Percentiles rank a stretch among this genome's conserved stretches.
Conservation (phyloP, 805 yeast species). For the Hanseniaspora valbyensis region DNA sequence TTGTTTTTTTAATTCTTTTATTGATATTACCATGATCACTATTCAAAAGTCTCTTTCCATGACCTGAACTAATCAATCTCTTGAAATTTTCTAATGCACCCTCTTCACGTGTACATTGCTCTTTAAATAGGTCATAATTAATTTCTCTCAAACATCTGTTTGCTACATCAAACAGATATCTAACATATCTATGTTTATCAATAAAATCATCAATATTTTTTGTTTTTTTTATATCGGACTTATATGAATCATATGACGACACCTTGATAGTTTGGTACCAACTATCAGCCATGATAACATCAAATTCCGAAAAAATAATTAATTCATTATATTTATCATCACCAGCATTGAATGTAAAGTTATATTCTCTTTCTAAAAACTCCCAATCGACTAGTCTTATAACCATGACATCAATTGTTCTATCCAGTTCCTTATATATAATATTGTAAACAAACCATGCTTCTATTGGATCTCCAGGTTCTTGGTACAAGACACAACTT, state of each 20-base stretch:
- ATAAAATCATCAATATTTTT: background rate
- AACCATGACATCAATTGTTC: background rate
- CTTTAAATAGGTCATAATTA: background rate
- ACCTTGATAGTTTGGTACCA: background rate
- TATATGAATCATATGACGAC: background rate
- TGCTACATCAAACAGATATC: background rate
- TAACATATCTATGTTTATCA: background rate
- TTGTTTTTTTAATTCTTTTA: too few relatives aligned
- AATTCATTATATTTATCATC: background rate
- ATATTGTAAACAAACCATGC: constrained; percentile 2
- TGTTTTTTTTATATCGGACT: background rate
- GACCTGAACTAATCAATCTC: background rate
- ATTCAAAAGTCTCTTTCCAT: background rate
- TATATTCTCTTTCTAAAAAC: constrained; percentile 1
- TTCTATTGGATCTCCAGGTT: background rate
- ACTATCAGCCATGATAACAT: background rate
- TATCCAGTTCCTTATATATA: background rate
- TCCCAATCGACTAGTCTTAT: constrained; percentile 1
- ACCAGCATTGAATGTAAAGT: background rate
- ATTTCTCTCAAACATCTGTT: background rate
- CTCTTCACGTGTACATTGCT: background rate
- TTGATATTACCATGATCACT: too few relatives aligned
- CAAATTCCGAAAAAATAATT: constrained; percentile 1
- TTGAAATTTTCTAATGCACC: background rate
- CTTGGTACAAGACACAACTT: background rate